phyloP scores from a whole-genome alignment of 2,329 filamentous ascomycete genomes.

The Curvularia spicifera region DNA sequence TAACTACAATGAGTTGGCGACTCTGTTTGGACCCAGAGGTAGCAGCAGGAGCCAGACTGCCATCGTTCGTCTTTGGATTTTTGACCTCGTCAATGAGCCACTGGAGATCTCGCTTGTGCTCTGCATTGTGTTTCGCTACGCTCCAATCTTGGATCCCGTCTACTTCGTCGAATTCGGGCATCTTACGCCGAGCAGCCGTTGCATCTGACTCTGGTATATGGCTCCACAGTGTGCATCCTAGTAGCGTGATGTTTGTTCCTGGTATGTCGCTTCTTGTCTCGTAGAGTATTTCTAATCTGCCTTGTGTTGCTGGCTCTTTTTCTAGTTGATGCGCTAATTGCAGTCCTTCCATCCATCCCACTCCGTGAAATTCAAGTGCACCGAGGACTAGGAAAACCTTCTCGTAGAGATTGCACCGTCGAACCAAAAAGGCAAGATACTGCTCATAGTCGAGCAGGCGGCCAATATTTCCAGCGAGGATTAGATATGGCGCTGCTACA shows the following conservation, averaged over 20 bases:
- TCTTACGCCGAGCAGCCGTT: constrained; percentile 51
- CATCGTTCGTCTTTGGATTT: constrained; percentile 19
- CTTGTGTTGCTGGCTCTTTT: constrained; percentile 34
- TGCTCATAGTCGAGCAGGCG: constrained; percentile 41
- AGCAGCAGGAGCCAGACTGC: constrained; percentile 9
- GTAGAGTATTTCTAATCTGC: constrained; percentile 56
- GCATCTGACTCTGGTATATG: constrained; percentile 52
- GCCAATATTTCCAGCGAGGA: constrained; percentile 43
- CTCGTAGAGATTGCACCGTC: constrained; percentile 38
- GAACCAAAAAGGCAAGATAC: constrained; percentile 41
- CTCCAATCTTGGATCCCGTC: constrained; percentile 59
- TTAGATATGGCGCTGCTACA: constrained; percentile 34
- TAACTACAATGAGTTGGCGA: constrained; percentile 58
- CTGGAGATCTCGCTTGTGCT: constrained; percentile 56
- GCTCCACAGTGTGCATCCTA: constrained; percentile 67
- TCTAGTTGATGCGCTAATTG: constrained; percentile 37
- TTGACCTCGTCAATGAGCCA: constrained; percentile 58
- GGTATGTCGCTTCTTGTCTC: constrained; percentile 51
- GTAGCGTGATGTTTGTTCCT: constrained; percentile 55
- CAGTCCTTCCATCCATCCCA: constrained; percentile 32
- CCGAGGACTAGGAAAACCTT: constrained; percentile 41
- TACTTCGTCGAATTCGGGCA: constrained; percentile 61
- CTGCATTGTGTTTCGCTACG: constrained; percentile 56
- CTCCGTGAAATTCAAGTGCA: constrained; percentile 37
- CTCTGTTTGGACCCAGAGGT: constrained; percentile 4